A percentile compares a stretch with the other conserved stretches of the same genome.
Evolutionary conservation across 1,139 yeast species (phyloP).

Genomic region (Kluyveromyces sp.): DNA sequence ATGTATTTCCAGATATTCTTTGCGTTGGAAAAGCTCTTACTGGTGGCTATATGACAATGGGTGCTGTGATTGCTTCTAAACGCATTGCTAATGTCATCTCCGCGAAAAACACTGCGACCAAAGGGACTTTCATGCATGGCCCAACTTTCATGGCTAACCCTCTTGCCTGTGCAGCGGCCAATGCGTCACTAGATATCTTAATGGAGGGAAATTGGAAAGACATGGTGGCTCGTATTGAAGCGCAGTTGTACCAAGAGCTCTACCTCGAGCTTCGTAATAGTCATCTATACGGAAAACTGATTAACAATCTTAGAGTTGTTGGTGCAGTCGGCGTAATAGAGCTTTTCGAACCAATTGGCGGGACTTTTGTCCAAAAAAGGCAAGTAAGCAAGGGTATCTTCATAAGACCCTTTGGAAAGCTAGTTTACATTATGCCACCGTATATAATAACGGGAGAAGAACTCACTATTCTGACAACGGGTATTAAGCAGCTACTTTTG

Average conservation of each 20-base stretch:
- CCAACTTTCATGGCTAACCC: constrained; percentile 35
- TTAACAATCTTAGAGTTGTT: constrained; percentile 23
- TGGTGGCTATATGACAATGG: constrained; percentile 29
- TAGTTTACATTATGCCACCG: constrained; percentile 29
- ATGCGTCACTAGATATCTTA: constrained; percentile 28
- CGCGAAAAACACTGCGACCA: constrained; percentile 12
- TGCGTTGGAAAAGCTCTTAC: constrained; percentile 30
- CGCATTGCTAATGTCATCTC: constrained; percentile 14
- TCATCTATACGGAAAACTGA: constrained; percentile 15
- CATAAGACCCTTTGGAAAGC: constrained; percentile 25
- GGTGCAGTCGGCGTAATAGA: constrained; percentile 32
- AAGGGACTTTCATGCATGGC: constrained; percentile 29
- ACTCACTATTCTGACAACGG: constrained; percentile 6
- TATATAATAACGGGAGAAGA: constrained; percentile 20
- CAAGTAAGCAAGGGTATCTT: constrained; percentile 22
- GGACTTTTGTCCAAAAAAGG: constrained; percentile 16
- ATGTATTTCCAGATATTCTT: constrained; percentile 29
- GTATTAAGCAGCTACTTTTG: constrained; percentile 1
- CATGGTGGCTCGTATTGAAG: constrained; percentile 20
- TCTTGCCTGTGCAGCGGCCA: constrained; percentile 31
- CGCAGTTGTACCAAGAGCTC: constrained; percentile 20
- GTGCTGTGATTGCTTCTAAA: constrained; percentile 27
- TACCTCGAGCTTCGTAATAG: constrained; percentile 7
- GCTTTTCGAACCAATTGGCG: constrained; percentile 18
- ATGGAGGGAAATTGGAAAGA: constrained; percentile 21